These are phyloP conservation scores for Sphagnum tenellum DNA, from an alignment of 225 moss, liverwort and hornwort species.

Conservation along the genomic window DNA sequence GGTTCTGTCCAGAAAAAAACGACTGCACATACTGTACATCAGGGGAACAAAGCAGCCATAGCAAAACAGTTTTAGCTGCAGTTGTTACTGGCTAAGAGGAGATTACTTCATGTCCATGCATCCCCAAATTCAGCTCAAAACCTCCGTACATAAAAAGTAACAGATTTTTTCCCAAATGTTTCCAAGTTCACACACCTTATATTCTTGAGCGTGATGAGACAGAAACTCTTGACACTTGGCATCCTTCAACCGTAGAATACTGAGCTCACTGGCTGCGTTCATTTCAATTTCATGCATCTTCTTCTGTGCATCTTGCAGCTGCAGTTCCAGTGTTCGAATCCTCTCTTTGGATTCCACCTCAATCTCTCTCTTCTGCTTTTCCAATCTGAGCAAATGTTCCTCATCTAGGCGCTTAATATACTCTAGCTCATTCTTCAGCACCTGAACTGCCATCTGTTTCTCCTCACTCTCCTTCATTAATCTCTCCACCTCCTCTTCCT, in stretches of 20 bases:
- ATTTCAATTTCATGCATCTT: constrained; percentile 32
- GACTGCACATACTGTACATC: too few species aligned
- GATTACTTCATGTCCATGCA: too few species aligned
- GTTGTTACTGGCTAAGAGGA: too few species aligned
- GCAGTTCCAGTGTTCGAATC: constrained; percentile 31
- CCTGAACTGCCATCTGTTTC: constrained; percentile 26
- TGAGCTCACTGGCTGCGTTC: constrained; percentile 35
- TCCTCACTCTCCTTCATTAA: constrained; percentile 30
- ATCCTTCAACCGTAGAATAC: constrained; percentile 31
- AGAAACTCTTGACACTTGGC: constrained; percentile 27
- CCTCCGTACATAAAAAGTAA: too few species aligned
- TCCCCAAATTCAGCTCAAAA: too few species aligned
- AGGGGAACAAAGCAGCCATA: too few species aligned
- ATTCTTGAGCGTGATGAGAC: constrained; percentile 36
- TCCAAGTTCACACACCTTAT: constrained; percentile 9
- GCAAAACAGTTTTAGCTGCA: too few species aligned
- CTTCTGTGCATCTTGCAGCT: constrained; percentile 33
- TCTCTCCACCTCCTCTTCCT: constrained; percentile 34
- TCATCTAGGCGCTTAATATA: constrained; percentile 38
- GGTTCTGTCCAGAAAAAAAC: too few species aligned
- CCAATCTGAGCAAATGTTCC: constrained; percentile 28
- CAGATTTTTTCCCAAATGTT: too few species aligned
- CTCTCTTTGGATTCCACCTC: constrained; percentile 34
- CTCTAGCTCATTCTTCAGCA: constrained; percentile 44
- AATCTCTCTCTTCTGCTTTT: constrained; percentile 43